These are phyloP conservation scores for Harrya chromipes DNA, from an alignment of 768 basidiomycete species.

Conservation along the genomic window DNA sequence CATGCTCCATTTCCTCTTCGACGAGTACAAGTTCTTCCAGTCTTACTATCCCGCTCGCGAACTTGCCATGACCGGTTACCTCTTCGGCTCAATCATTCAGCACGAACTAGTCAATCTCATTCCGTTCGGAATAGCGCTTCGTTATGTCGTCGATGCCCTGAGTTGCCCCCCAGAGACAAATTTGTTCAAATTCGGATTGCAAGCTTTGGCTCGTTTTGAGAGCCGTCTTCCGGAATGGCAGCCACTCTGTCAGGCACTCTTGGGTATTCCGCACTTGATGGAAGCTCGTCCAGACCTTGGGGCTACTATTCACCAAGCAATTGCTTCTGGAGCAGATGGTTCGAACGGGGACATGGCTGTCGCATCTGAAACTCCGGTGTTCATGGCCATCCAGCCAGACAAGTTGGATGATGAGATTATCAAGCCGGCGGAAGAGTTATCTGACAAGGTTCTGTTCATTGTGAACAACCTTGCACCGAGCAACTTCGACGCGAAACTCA, in stretches of 20 bases:
- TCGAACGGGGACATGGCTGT: conserved; percentile 39
- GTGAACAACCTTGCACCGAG: conserved; percentile 95
- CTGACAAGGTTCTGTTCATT: conserved; percentile 95
- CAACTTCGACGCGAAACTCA: conserved; percentile 86
- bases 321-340: conserved; percentile 51
- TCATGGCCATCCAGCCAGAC: conserved; percentile 79
- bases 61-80: conserved; percentile 90
- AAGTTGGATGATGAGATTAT: conserved; percentile 56
- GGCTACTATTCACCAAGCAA: conserved; percentile 64
- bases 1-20: conserved; percentile 99
- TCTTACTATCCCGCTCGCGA: conserved; percentile 93
- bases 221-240: conserved; percentile 88
- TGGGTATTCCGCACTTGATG: conserved; percentile 81
- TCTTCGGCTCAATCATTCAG: conserved; percentile 96
- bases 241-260: conserved; percentile 83
- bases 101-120: conserved; percentile 90
- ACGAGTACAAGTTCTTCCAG: conserved; percentile 99
- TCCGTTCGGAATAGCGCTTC: conserved; percentile 93
- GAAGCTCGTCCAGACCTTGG: conserved; percentile 84
- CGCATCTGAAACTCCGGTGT: conserved; percentile 51
- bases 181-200: conserved; percentile 92
- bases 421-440: conserved; percentile 78
- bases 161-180: conserved; percentile 89
- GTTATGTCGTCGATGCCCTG: conserved; percentile 93
- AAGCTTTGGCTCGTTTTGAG: conserved; percentile 87